Evolutionary conservation across 345 rosid species (phyloP).

Genomic region (Barbarea vulgaris): DNA sequence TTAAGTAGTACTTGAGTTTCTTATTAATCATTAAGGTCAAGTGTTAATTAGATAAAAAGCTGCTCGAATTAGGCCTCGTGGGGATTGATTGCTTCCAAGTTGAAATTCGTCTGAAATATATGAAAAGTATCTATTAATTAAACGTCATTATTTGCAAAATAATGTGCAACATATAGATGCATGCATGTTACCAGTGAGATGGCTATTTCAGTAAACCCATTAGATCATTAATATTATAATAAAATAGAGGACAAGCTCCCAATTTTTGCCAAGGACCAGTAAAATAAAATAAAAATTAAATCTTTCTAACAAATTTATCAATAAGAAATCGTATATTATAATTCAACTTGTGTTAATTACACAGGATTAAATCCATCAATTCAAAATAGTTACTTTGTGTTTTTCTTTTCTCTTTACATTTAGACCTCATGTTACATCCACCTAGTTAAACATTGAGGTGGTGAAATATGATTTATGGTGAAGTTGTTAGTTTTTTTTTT

Average conservation of each 20-base stretch:
- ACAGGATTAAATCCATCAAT: neutral
- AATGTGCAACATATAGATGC: slow-evolving; percentile 7
- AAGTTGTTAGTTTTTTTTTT: no score
- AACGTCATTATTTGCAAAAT: neutral
- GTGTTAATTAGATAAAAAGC: slow-evolving; percentile 5
- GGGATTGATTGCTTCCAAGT: slow-evolving; percentile 21
- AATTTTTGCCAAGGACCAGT: neutral
- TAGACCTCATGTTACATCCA: neutral
- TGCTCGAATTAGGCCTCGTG: slow-evolving; percentile 36
- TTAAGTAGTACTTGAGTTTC: slow-evolving; percentile 9
- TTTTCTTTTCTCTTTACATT: neutral
- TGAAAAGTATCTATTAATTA: neutral
- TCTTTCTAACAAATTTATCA: neutral
- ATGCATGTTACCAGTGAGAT: slow-evolving; percentile 17
- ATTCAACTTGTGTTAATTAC: no score
- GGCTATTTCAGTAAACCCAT: neutral
- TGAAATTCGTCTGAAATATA: slow-evolving; percentile 2
- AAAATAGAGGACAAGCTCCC: neutral
- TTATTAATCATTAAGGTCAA: slow-evolving; percentile 18
- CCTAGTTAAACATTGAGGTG: neutral
- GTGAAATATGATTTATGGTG: neutral
- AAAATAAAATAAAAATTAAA: neutral
- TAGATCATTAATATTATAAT: neutral
- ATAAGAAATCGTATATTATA: no score
- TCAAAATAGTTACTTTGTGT: neutral